Base-by-base conservation (phyloP, 176 grass and related monocot species). In the Puccinellia tenuiflora region DNA sequence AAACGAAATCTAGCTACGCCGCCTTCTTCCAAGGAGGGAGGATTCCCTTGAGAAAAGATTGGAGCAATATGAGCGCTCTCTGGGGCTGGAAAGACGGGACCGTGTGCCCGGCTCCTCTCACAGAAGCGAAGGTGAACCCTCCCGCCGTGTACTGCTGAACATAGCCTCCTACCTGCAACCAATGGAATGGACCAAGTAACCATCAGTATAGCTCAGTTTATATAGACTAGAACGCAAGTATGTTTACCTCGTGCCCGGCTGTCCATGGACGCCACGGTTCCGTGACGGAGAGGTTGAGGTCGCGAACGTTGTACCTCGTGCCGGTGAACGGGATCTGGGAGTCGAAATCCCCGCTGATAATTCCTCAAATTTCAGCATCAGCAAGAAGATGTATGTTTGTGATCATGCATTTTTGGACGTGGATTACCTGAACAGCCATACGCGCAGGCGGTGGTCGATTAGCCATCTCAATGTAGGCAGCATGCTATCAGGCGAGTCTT, bases 41-140 rank as follows among this genome's bases (percentile, higher is more conserved):
- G 72, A 72, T 62, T 31, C 56, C 75, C 40, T 72, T 53, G 17
- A 94, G 83, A 21, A 94, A 94, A 9, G 64, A 86, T n/a, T 66
- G 48, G 20, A 88, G 18, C 22, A 91, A 25, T 20, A 83, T 67
- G 6, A 93, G 13, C 14, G 86, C 71, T 72, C 83, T 88, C 61
- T 76, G 35, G 9, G 88, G 88, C 25, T 90, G 85, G 26, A 88
- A 77, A 4, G 31, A 70, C 17, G 85, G 83, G 20, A 89, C 88
- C 45, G 43, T 66, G 34, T 91, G 86, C 0, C 80, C 89, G 37
- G 89, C 50, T 68, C 80, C 86, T 42, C 86, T 91, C 60, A 91
- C 83, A 0, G 92, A 78, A 0, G 69, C 75, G n/a, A 94, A 65
- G 4, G 73, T 74, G 62, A 91, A 77, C 9, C 71, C n/a, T n/a